Percentiles rank a stretch among this genome's conserved stretches.
Evolutionary conservation across 2,329 filamentous ascomycete species (phyloP).

Genomic region (Botrytis squamosa): DNA sequence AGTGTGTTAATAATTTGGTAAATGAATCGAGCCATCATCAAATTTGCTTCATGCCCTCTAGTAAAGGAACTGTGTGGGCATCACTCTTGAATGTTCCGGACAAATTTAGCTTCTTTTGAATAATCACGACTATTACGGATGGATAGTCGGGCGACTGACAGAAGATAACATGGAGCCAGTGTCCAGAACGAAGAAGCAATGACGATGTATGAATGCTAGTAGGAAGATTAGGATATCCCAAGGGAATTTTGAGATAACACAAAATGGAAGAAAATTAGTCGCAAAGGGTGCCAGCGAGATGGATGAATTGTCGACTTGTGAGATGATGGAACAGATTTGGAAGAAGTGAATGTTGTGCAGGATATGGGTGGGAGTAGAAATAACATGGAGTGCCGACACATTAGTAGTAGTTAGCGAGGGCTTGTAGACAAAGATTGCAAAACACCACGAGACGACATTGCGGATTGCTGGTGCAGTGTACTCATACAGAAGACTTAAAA

Average conservation of each 20-base stretch:
- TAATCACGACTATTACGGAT: background rate
- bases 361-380: background rate
- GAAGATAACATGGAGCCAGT: background rate
- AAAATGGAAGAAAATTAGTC: background rate
- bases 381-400: background rate
- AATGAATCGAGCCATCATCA: background rate
- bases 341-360: background rate
- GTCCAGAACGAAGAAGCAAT: background rate
- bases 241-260: background rate
- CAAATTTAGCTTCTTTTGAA: background rate
- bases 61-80: background rate
- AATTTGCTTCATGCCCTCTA: background rate
- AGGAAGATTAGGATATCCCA: background rate
- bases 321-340: background rate
- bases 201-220: background rate
- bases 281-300: background rate
- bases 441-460: background rate
- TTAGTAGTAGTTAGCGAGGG: background rate
- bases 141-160: background rate
- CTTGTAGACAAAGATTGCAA: background rate
- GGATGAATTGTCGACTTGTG: background rate
- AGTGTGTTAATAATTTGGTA: background rate
- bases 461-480: background rate
- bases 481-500: background rate
- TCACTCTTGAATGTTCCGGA: background rate